Evolutionary conservation across 108 stramenopile species (phyloP).

Genomic region (Nitzschia sp.): DNA sequence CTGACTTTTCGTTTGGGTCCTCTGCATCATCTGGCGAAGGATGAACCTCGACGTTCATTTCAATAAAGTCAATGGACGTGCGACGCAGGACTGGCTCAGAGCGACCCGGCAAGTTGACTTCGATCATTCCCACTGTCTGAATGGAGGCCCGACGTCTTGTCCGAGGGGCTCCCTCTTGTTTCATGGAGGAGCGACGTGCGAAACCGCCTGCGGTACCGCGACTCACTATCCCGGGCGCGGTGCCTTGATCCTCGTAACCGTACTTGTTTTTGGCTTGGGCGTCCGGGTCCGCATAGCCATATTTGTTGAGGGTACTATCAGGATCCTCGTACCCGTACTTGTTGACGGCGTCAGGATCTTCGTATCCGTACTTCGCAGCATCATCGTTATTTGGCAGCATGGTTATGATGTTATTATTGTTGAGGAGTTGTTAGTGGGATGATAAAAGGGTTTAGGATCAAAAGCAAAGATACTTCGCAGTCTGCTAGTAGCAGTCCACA

Average conservation of each 20-base stretch:
- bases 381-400: neutral
- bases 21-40: neutral
- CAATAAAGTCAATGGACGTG: constrained; percentile 11
- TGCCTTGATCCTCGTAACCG: too few relatives aligned
- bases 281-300: neutral
- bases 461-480: too few relatives aligned
- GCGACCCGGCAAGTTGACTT: neutral
- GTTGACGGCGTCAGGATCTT: constrained; percentile 15
- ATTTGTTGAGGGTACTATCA: too few relatives aligned
- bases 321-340: constrained; percentile 5
- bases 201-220: neutral
- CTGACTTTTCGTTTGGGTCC: neutral
- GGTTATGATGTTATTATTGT: neutral
- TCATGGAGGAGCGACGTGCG: constrained; percentile 3
- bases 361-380: constrained; percentile 12
- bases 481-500: too few relatives aligned
- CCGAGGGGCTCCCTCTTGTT: neutral
- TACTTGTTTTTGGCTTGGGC: neutral
- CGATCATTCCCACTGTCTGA: neutral
- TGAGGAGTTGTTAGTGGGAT: too few relatives aligned
- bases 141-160: neutral
- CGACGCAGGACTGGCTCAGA: neutral
- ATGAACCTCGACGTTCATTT: neutral
- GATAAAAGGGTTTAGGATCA: too few relatives aligned
- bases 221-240: too few relatives aligned